A percentile compares a stretch with the other conserved stretches of the same genome.
These are phyloP conservation scores for Sporodiniella umbellata DNA, from an alignment of 371 early-diverging fungal genomes.

Conservation along the genomic window DNA sequence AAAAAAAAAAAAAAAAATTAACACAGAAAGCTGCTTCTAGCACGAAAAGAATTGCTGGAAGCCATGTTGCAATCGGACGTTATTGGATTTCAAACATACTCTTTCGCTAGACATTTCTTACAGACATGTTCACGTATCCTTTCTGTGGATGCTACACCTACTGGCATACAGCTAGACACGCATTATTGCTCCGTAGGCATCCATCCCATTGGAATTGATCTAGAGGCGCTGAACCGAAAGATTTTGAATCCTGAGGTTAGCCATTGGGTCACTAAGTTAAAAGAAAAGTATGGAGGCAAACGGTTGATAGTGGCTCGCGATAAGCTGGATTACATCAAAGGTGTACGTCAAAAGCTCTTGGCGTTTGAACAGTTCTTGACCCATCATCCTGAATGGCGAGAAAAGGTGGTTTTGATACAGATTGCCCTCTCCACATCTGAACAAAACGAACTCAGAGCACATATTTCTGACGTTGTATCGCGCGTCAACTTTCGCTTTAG, in stretches of 20 bases:
- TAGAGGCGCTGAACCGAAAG: constrained; percentile 58
- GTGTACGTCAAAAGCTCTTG: constrained; percentile 88
- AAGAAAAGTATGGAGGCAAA: constrained; percentile 80
- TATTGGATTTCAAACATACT: constrained; percentile 91
- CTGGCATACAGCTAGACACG: constrained; percentile 79
- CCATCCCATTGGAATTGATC: constrained; percentile 90
- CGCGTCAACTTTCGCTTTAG: constrained; percentile 93
- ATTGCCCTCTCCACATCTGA: constrained; percentile 69
- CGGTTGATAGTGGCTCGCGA: constrained; percentile 91
- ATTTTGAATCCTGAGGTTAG: constrained; percentile 64
- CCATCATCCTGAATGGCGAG: constrained; percentile 75
- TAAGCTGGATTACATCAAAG: constrained; percentile 92
- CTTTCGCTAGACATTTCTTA: constrained; percentile 91
- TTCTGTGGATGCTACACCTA: constrained; percentile 77
- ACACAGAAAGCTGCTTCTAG: too few species aligned
- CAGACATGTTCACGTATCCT: constrained; percentile 85
- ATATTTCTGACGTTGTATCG: constrained; percentile 83
- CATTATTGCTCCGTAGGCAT: constrained; percentile 82
- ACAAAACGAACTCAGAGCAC: constrained; percentile 69
- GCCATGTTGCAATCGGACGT: constrained; percentile 85
- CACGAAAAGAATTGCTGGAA: constrained; percentile 74
- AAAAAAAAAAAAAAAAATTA: too few species aligned
- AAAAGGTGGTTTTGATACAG: constrained; percentile 74
- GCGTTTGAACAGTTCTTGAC: constrained; percentile 84
- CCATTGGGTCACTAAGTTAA: constrained; percentile 68